Evolutionary conservation across 1,284 basidiomycete genomes (phyloP), one percentile per base, ranked within the genome.

Genomic region (Leucoagaricus sp.): DNA sequence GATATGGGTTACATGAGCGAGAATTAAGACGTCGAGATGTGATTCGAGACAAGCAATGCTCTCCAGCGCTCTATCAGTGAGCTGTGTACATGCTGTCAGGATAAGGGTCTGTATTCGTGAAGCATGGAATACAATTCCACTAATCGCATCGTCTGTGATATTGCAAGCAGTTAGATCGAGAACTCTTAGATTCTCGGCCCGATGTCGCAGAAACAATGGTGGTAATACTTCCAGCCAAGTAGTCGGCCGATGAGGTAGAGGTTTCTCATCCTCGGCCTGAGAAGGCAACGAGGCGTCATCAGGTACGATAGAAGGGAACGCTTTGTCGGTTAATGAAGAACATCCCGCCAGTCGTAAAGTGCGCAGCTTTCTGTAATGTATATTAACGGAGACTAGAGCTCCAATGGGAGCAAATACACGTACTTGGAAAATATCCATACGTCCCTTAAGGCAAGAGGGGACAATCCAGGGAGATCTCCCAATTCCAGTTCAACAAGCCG

Each of bases 401-500:
- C 48, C 29, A 45, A 40, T 36, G 21, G 51, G 10, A 42, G 41
- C 33, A 58, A 38, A 53, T 17, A 15, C 9, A 58, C 73, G 62
- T 51, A 78, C 79, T 77, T 77, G 26, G 85, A 85, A 69, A 85
- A 87, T 17, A 85, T 81, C 87, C 94, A 96, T n/a, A 97, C 78
- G 64, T 93, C 87, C 57, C 91, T 82, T 15, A 91, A 79, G 1
- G 90, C 81, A 25, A 81, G 68, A 29, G 93, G 83, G 10, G 89
- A 87, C 59, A 97, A 70, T 36, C 86, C 75, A n/a, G 86, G 81
- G 53, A 93, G 85, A 61, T 84, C 79, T 61, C 85, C 86, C 8
- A 96, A 73, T 67, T 97, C 94, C 59, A 96, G 79, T 70, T 96
- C 94, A 55, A 91, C 76, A 13, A 97, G 80, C 52, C 85, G 81